Percentiles rank a stretch among this genome's conserved stretches.
These are phyloP conservation scores for Oryza meyeriana DNA, from an alignment of 176 grass and related monocot species.

Conservation along the genomic window DNA sequence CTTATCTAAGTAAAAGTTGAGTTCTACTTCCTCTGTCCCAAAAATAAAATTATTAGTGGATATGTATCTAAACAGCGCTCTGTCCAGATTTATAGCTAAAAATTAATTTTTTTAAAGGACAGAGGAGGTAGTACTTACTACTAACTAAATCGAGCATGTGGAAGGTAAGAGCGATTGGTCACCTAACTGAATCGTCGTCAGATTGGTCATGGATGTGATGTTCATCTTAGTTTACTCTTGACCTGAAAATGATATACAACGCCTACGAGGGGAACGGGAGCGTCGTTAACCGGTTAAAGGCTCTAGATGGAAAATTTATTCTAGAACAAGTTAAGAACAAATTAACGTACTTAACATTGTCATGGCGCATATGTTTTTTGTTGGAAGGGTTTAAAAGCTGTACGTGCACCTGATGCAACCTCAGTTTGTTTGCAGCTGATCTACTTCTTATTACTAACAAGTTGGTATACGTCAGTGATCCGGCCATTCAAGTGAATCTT, in stretches of 20 bases:
- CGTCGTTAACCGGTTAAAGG: no score
- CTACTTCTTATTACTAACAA: background rate
- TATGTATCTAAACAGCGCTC: no score
- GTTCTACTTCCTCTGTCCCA: no score
- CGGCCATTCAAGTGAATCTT: background rate
- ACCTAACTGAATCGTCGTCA: background rate
- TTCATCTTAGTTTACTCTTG: background rate
- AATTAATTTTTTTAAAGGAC: no score
- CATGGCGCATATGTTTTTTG: background rate
- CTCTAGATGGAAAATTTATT: background rate
- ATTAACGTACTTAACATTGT: background rate
- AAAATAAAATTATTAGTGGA: no score
- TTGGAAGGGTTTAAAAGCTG: background rate
- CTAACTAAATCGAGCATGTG: background rate
- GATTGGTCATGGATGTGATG: background rate
- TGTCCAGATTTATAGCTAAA: no score
- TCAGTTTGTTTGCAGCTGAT: background rate
- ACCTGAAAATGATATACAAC: background rate
- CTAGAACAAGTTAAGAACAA: background rate
- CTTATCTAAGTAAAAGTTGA: background rate
- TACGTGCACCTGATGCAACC: background rate
- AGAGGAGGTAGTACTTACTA: no score
- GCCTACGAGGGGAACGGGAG: background rate
- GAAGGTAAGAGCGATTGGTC: background rate
- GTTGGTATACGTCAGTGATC: background rate